Conservation (phyloP, 2,329 filamentous ascomycete species). For the Diaporthe ampelina region DNA sequence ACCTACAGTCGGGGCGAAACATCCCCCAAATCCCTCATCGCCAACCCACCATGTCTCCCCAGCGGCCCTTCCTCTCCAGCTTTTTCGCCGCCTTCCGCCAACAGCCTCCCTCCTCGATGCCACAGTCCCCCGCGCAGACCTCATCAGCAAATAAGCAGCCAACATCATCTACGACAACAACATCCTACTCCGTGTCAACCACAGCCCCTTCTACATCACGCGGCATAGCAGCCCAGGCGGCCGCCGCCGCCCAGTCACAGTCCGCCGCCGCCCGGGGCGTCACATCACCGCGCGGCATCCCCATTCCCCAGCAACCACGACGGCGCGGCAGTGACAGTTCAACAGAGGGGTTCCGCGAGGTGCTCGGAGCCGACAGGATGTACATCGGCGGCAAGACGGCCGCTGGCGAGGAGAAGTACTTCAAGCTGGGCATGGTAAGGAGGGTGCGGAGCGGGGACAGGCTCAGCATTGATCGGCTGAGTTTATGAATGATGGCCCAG, state of each 20-base stretch:
- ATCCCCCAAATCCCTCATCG: slow-evolving; percentile 12
- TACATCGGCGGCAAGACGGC: slow-evolving; percentile 85
- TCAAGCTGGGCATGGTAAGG: slow-evolving; percentile 83
- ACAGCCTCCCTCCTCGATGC: slow-evolving; percentile 53
- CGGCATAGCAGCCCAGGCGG: slow-evolving; percentile 49
- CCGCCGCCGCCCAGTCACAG: slow-evolving; percentile 45
- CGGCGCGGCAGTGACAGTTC: slow-evolving; percentile 81
- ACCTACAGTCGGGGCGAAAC: not conserved
- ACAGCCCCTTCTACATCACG: slow-evolving; percentile 47
- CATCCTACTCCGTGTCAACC: slow-evolving; percentile 45
- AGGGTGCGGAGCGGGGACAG: slow-evolving; percentile 81
- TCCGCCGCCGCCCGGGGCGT: slow-evolving; percentile 36
- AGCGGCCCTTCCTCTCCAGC: slow-evolving; percentile 69
- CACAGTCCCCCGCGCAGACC: slow-evolving; percentile 44
- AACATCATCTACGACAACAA: slow-evolving; percentile 43
- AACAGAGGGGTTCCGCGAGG: slow-evolving; percentile 82
- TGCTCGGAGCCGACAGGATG: slow-evolving; percentile 81
- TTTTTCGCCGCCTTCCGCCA: slow-evolving; percentile 70
- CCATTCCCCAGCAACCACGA: slow-evolving; percentile 55
- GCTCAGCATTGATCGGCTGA: slow-evolving; percentile 81
- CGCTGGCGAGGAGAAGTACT: slow-evolving; percentile 83
- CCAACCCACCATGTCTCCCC: slow-evolving; percentile 60
- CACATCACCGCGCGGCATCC: slow-evolving; percentile 50
- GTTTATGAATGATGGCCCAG: slow-evolving; percentile 66
- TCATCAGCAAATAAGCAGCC: slow-evolving; percentile 56